A percentile compares a stretch with the other conserved stretches of the same genome.
Evolutionary conservation across 2,329 filamentous ascomycete genomes (phyloP).

Genomic region (Ophiognomonia clavigignenti-juglandacearum): DNA sequence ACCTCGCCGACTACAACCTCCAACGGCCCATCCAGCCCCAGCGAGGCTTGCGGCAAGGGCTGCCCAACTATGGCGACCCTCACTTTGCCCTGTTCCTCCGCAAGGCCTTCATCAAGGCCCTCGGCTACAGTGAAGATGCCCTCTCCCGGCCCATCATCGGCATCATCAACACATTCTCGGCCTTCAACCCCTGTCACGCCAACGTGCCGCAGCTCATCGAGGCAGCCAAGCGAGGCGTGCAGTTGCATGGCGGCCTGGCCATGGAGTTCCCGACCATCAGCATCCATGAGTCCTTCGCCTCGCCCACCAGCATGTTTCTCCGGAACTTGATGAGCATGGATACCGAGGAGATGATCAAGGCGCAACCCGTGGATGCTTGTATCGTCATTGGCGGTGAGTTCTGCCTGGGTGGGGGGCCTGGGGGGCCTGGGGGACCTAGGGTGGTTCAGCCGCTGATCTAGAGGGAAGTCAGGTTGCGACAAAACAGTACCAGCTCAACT

Average conservation of each 20-base stretch:
- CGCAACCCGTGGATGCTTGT: constrained; percentile 65
- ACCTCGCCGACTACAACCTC: constrained; percentile 60
- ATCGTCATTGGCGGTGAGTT: constrained; percentile 60
- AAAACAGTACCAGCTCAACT: constrained; percentile 71
- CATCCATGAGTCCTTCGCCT: constrained; percentile 63
- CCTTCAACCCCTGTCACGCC: constrained; percentile 71
- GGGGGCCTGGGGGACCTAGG: too few relatives aligned
- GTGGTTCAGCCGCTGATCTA: not conserved
- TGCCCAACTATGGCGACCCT: constrained; percentile 66
- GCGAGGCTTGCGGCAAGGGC: constrained; percentile 55
- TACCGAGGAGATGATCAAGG: constrained; percentile 72
- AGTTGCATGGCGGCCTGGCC: constrained; percentile 61
- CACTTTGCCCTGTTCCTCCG: constrained; percentile 72
- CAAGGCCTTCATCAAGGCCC: constrained; percentile 73
- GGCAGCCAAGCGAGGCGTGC: constrained; percentile 63
- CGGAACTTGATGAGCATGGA: constrained; percentile 76
- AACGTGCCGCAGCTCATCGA: constrained; percentile 69
- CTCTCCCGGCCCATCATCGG: constrained; percentile 68
- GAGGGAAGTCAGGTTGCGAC: constrained; percentile 53
- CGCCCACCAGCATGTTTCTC: constrained; percentile 70
- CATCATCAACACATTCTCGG: constrained; percentile 68
- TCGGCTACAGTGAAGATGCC: constrained; percentile 69
- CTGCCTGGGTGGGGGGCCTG: not conserved
- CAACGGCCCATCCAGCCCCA: constrained; percentile 43
- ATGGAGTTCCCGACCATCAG: constrained; percentile 73